Evolutionary conservation across 1,284 basidiomycete genomes (phyloP).

Genomic region (Rhodofomes roseus): DNA sequence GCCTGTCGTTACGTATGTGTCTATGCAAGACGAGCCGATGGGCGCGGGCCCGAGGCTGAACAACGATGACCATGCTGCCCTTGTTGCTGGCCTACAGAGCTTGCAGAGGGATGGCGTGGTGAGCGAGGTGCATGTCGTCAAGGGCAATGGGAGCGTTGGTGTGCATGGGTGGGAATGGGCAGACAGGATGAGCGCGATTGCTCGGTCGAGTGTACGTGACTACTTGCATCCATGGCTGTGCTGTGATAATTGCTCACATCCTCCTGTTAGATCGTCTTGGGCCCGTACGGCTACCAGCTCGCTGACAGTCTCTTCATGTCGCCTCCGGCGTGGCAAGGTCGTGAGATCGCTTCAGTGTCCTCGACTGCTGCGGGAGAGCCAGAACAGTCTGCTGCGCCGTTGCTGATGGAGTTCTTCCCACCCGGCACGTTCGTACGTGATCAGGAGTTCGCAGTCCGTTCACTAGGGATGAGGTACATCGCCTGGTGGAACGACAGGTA

Average conservation of each 20-base stretch:
- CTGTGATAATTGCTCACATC: background rate
- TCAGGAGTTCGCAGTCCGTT: conserved; percentile 56
- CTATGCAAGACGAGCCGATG: conserved; percentile 53
- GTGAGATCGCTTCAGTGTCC: conserved; percentile 10
- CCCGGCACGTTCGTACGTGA: conserved; percentile 69
- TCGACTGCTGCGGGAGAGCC: background rate
- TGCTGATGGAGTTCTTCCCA: conserved; percentile 79
- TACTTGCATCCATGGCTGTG: background rate
- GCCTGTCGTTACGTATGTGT: conserved; percentile 72
- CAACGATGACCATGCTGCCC: conserved; percentile 45
- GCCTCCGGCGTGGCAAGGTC: conserved; percentile 31
- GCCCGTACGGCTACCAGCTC: conserved; percentile 70
- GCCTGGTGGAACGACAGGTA: conserved; percentile 71
- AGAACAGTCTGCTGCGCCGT: conserved; percentile 8
- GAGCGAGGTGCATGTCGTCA: conserved; percentile 64
- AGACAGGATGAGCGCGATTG: conserved; percentile 61
- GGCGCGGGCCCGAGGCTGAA: conserved; percentile 40
- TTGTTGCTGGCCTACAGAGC: conserved; percentile 47
- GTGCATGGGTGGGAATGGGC: conserved; percentile 42
- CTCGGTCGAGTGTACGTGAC: conserved; percentile 63
- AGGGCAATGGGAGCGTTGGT: conserved; percentile 37
- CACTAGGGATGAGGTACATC: conserved; percentile 68
- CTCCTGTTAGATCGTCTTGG: conserved; percentile 56
- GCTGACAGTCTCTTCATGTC: conserved; percentile 73
- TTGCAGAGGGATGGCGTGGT: conserved; percentile 56